Evolutionary conservation across 2,329 filamentous ascomycete genomes (phyloP).

Genomic region (Trematosphaeria pertusa): DNA sequence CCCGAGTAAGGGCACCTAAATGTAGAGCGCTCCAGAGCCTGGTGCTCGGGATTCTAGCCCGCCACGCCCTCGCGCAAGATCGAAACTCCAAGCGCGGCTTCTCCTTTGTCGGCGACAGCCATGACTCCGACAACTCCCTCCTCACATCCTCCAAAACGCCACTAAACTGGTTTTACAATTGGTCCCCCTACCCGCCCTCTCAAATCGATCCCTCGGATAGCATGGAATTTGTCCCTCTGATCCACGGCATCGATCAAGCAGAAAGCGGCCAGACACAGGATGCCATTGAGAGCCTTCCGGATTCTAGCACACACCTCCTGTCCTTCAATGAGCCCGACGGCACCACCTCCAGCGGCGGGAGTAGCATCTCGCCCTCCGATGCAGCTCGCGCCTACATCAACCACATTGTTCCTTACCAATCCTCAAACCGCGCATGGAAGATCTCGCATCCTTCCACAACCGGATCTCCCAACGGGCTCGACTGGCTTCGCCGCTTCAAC

Average conservation of each 20-base stretch:
- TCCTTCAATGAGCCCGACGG: slow-evolving; percentile 84
- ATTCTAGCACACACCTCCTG: slow-evolving; percentile 70
- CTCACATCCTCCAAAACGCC: slow-evolving; percentile 68
- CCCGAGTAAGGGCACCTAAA: neutral
- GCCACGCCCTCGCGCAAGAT: neutral
- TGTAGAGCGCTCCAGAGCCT: neutral
- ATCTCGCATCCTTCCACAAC: slow-evolving; percentile 75
- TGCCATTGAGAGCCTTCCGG: slow-evolving; percentile 64
- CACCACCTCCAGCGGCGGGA: slow-evolving; percentile 64
- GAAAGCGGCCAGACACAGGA: slow-evolving; percentile 61
- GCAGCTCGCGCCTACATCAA: slow-evolving; percentile 75
- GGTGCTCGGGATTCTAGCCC: neutral
- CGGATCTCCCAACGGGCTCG: slow-evolving; percentile 65
- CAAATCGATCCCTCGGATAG: slow-evolving; percentile 54
- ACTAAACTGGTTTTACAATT: slow-evolving; percentile 88
- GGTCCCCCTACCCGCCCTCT: slow-evolving; percentile 63
- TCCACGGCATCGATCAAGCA: slow-evolving; percentile 67
- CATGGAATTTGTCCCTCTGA: slow-evolving; percentile 81
- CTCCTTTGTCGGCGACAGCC: slow-evolving; percentile 67
- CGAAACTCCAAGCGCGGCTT: slow-evolving; percentile 73
- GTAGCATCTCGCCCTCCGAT: slow-evolving; percentile 64
- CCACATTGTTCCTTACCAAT: slow-evolving; percentile 72
- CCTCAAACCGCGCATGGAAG: slow-evolving; percentile 64
- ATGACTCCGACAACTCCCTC: slow-evolving; percentile 66
- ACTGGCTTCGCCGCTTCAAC: slow-evolving; percentile 74